These are phyloP conservation scores for Podaxis sp. DNA, from an alignment of 768 basidiomycete genomes.

Conservation along the genomic window DNA sequence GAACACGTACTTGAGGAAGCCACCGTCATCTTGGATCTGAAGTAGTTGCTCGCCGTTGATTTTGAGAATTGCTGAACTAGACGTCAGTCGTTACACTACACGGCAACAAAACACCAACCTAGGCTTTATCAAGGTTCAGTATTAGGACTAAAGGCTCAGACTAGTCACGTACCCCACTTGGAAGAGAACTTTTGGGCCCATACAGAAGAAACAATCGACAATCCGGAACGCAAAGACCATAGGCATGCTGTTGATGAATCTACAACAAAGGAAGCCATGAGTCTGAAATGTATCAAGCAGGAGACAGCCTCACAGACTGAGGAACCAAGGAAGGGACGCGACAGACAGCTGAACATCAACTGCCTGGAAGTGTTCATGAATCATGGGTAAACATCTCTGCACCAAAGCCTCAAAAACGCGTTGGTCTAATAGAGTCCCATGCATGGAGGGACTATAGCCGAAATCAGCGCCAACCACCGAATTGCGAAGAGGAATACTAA, in stretches of 20 bases:
- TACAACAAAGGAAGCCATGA: conserved; percentile 18
- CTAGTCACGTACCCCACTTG: conserved; percentile 81
- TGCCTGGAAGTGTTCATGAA: conserved; percentile 85
- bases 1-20: conserved; percentile 79
- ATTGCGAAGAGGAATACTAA: conserved; percentile 28
- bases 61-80: conserved; percentile 78
- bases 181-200: conserved; percentile 98
- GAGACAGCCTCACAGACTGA: conserved; percentile 72
- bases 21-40: conserved; percentile 93
- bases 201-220: conserved; percentile 96
- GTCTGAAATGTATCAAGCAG: not conserved
- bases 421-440: conserved; percentile 97
- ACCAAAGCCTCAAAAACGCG: conserved; percentile 96
- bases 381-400: conserved; percentile 82
- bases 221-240: conserved; percentile 98
- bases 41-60: conserved; percentile 93
- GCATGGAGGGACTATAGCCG: conserved; percentile 83
- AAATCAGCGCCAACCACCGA: conserved; percentile 2
- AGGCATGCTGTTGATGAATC: conserved; percentile 92
- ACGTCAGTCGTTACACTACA: conserved; percentile 11
- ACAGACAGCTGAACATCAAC: conserved; percentile 97
- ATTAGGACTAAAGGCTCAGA: conserved; percentile 49
- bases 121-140: not conserved
- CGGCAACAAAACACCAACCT: not conserved
- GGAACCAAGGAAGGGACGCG: conserved; percentile 96